Evolutionary conservation across 1,284 basidiomycete genomes (phyloP).

Genomic region (Cronartium ribicola): DNA sequence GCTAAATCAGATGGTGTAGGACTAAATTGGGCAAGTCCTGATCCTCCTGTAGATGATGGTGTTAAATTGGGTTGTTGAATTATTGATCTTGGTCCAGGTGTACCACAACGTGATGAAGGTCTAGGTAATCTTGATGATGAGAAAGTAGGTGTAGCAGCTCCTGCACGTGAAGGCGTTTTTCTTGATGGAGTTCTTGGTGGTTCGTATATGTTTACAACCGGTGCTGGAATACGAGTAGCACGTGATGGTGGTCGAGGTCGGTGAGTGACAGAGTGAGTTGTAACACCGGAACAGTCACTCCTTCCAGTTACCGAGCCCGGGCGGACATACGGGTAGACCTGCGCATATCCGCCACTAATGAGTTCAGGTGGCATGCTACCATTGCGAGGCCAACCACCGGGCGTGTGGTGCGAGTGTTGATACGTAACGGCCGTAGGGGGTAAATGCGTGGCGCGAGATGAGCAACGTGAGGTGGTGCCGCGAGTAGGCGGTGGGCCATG

Average conservation of each 20-base stretch:
- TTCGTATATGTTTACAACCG: slow-evolving; percentile 3
- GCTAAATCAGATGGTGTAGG: slow-evolving; percentile 11
- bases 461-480: slow-evolving; percentile 7
- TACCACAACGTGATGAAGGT: background rate
- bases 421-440: background rate
- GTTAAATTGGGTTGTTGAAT: background rate
- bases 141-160: background rate
- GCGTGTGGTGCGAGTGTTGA: background rate
- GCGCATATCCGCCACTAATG: background rate
- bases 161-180: background rate
- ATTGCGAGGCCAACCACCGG: background rate
- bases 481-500: background rate
- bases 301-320: slow-evolving; percentile 6
- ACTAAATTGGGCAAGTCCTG: background rate
- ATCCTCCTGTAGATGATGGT: background rate
- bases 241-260: slow-evolving; percentile 19
- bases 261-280: slow-evolving; percentile 15
- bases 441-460: background rate
- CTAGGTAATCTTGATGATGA: slow-evolving; percentile 2
- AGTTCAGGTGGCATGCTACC: slow-evolving; percentile 3
- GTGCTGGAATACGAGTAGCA: slow-evolving; percentile 24
- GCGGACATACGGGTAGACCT: background rate
- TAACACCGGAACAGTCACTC: slow-evolving; percentile 18
- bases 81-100: background rate
- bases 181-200: background rate